Base-by-base conservation (phyloP, 805 yeast species). In the Sporopachydermia lactativora region DNA sequence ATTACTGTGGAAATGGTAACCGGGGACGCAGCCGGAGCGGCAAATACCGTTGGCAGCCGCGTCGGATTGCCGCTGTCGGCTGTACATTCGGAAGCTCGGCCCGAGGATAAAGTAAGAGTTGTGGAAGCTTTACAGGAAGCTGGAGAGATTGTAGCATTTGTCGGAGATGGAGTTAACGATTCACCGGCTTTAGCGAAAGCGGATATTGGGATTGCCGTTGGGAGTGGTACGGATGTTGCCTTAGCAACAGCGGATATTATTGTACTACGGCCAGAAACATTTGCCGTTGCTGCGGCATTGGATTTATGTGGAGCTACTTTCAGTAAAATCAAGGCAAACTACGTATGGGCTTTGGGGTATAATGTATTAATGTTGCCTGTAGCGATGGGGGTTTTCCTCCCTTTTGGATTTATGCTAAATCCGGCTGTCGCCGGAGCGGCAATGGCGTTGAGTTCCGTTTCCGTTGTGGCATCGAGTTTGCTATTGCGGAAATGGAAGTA, bases 391-490 rank as follows among this genome's bases (percentile, higher is more conserved):
- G 71, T 80, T n/a, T 65, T 89, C 41, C 70, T 77, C 39, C 95
- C 94, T 2, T 75, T 79, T 60, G 78, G 81, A 31, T 66, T 84
- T 39, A 51, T 67, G 11, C 61, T 88, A 49, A 83, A 84, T 40
- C 98, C 97, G 2, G 77, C 84, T 55, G 73, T 84, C 53, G 97
- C 97, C 1, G 85, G 92, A 35, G 72, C 77, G 11, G 81, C 96
- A 1, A 92, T 92, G 97, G 95, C 95, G 1, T 67, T 85, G 51
- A 83, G 95, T 47, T 83, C 95, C 1, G 77, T 85, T 2, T 81
- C 94, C 50, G 97, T 89, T 16, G 88, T 92, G 18, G 51, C 79
- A 37, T 81, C 82, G 46, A 85, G 96, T 0, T 63, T 89, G 44
- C 55, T 75, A 50, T 64, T 89, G 50, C 81, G 80, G 53, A 60